These are phyloP conservation scores for Cystobasidiaceae sp. DNA, from an alignment of 1,284 basidiomycete genomes.

Conservation along the genomic window DNA sequence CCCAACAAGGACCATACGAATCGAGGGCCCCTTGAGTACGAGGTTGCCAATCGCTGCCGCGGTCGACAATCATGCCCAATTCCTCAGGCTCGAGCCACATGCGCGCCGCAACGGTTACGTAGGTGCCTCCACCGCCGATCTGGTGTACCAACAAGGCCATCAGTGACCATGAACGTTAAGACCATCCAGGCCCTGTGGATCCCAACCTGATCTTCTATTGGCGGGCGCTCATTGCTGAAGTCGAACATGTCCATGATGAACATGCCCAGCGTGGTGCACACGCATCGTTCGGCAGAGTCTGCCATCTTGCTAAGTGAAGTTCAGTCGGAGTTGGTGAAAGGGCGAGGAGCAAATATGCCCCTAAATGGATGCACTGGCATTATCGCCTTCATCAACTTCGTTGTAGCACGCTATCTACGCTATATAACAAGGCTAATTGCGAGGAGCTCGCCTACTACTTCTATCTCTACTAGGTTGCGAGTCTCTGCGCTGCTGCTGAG, in stretches of 20 bases:
- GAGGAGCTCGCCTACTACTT: not conserved
- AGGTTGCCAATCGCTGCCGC: constrained; percentile 69
- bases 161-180: not conserved
- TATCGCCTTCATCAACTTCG: too few species aligned
- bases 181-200: not conserved
- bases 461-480: not conserved
- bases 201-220: constrained; percentile 49
- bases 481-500: not conserved
- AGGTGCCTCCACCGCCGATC: constrained; percentile 84
- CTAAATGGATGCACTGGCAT: too few species aligned
- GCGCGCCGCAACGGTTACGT: constrained; percentile 62
- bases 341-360: not conserved
- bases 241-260: constrained; percentile 82
- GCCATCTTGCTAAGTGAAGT: not conserved
- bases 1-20: constrained; percentile 60
- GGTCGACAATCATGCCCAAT: constrained; percentile 78
- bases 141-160: constrained; percentile 45
- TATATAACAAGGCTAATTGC: not conserved
- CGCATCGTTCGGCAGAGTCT: not conserved
- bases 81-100: constrained; percentile 65
- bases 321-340: not conserved
- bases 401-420: not conserved
- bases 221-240: constrained; percentile 57
- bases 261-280: constrained; percentile 56
- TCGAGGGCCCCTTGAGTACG: constrained; percentile 58